A percentile compares a stretch with the other conserved stretches of the same genome.
Conservation (phyloP, 75 land plant species). For the Pinus taeda region DNA sequence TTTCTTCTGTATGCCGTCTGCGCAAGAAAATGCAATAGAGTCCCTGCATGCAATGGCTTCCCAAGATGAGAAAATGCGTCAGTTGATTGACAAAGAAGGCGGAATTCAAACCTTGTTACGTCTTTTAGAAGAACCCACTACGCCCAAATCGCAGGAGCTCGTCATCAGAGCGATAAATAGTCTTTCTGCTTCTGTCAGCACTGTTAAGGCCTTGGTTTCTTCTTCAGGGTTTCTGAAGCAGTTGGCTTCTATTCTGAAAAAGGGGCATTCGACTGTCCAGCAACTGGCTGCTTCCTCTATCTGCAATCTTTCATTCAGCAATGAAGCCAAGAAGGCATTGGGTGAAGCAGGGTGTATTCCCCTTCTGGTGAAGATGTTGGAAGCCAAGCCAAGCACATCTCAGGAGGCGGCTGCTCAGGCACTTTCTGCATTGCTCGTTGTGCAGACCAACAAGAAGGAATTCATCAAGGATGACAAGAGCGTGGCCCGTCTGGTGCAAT, state of each 20-base stretch:
- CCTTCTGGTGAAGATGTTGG: conserved; percentile 67
- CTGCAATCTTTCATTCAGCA: conserved; percentile 33
- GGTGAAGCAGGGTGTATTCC: conserved; percentile 55
- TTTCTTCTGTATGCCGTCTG: too few relatives aligned
- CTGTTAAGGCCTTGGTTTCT: too few relatives aligned
- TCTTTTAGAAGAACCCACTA: too few relatives aligned
- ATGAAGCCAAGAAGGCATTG: conserved; percentile 41
- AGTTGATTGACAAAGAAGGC: too few relatives aligned
- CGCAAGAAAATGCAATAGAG: too few relatives aligned
- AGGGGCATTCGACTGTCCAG: conserved; percentile 34
- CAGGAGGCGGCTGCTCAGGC: conserved; percentile 59
- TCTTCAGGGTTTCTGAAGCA: neutral
- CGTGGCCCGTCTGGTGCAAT: conserved; percentile 52
- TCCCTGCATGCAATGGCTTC: too few relatives aligned
- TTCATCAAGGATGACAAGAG: conserved; percentile 69
- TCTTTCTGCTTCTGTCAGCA: too few relatives aligned
- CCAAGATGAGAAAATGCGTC: too few relatives aligned
- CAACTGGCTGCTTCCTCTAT: conserved; percentile 44
- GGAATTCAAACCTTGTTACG: too few relatives aligned
- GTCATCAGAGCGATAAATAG: too few relatives aligned
- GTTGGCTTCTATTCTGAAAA: conserved; percentile 40
- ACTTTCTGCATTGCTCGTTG: conserved; percentile 48
- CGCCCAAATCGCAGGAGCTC: too few relatives aligned
- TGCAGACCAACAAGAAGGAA: conserved; percentile 53
- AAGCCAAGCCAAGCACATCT: conserved; percentile 48